phyloP scores from a whole-genome alignment of 306 rosid species.

The Ceratonia siliqua region DNA sequence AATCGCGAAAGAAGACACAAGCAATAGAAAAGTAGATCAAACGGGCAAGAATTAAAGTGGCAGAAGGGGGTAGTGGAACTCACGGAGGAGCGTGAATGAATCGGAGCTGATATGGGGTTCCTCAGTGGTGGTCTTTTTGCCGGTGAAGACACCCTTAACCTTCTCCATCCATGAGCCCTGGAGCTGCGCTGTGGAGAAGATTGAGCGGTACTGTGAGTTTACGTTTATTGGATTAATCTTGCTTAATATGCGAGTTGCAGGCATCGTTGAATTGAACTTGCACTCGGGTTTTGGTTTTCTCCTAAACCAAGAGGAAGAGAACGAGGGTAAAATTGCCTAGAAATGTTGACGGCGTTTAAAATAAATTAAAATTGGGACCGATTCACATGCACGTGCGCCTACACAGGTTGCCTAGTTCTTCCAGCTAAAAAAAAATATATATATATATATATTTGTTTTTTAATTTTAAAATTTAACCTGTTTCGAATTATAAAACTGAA shows the following conservation, averaged over 20 bases:
- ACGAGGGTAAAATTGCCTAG: not conserved
- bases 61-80: constrained; percentile 29
- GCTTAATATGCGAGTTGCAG: constrained; percentile 42
- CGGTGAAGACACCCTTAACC: constrained; percentile 79
- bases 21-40: not conserved
- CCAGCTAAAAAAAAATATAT: no score
- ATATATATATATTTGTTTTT: no score
- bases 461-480: no score
- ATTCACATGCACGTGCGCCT: not conserved
- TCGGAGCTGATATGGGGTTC: constrained; percentile 41
- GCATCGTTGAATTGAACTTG: constrained; percentile 52
- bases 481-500: no score
- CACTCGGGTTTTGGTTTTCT: no score
- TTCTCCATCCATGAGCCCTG: constrained; percentile 72
- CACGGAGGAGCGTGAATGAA: constrained; percentile 69
- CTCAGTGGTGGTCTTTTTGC: constrained; percentile 46
- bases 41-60: not conserved
- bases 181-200: constrained; percentile 60
- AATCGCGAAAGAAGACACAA: not conserved
- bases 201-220: constrained; percentile 49
- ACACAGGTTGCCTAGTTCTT: no score
- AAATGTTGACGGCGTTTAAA: no score
- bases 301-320: no score
- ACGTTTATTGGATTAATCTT: constrained; percentile 23
- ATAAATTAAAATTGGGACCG: no score